Evolutionary conservation across 1,139 yeast genomes (phyloP).

Genomic region (Saccharomyces hybrid): DNA sequence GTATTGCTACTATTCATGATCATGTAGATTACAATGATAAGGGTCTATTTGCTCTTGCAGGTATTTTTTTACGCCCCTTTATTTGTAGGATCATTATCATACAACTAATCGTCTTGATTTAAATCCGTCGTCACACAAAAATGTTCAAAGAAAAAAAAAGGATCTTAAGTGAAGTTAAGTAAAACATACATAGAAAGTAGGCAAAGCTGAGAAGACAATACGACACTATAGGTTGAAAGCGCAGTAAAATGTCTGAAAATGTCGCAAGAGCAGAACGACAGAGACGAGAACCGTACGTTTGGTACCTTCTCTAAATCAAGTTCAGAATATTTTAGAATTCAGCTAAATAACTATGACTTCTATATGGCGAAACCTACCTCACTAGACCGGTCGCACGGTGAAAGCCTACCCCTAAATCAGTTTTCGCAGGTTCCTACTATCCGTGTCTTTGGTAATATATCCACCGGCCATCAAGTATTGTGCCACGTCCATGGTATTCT

Average conservation of each 20-base stretch:
- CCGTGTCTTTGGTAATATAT: constrained; percentile 64
- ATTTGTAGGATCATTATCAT: no score
- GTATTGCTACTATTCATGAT: constrained; percentile 27
- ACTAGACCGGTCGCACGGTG: constrained; percentile 34
- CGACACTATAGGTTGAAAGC: background rate
- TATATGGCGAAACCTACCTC: constrained; percentile 47
- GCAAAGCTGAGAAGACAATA: background rate
- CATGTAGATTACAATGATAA: background rate
- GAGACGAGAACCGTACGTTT: background rate
- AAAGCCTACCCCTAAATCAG: constrained; percentile 27
- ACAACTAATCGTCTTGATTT: background rate
- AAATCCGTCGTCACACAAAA: background rate
- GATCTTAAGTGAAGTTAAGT: background rate
- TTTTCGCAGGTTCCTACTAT: constrained; percentile 61
- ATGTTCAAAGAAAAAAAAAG: background rate
- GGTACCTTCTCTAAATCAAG: constrained; percentile 6
- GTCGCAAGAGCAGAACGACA: constrained; percentile 1
- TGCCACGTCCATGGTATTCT: constrained; percentile 78
- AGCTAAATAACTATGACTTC: constrained; percentile 46
- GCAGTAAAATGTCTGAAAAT: constrained; percentile 10
- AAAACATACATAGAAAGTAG: background rate
- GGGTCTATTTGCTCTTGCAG: background rate
- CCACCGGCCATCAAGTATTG: constrained; percentile 46
- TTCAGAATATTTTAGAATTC: constrained; percentile 20
- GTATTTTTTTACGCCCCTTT: background rate